A percentile compares a stretch with the other conserved stretches of the same genome.
Evolutionary conservation across 192 early-diverging fungal genomes (phyloP).

Genomic region (Coemansia sp.): DNA sequence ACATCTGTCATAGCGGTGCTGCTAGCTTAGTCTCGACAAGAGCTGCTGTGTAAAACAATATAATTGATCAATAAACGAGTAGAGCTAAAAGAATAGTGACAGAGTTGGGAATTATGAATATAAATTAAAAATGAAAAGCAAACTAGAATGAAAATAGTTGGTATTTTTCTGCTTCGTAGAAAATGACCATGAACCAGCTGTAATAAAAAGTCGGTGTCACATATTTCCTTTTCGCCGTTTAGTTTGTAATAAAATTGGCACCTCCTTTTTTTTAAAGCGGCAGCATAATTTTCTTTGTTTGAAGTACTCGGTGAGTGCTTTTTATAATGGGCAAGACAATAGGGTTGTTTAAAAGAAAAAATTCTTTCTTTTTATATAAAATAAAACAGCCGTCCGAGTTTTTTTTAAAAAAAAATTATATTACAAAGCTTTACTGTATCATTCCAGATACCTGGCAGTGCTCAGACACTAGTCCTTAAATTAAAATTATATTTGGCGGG

Average conservation of each 20-base stretch:
- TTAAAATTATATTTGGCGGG: too few relatives aligned
- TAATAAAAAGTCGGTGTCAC: not conserved
- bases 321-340: not conserved
- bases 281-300: not conserved
- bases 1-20: not conserved
- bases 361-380: not conserved
- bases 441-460: too few relatives aligned
- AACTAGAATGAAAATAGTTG: too few relatives aligned
- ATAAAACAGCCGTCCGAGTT: not conserved
- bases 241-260: not conserved
- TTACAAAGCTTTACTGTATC: too few relatives aligned
- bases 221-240: not conserved
- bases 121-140: too few relatives aligned
- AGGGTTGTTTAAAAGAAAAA: not conserved
- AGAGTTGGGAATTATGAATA: too few relatives aligned
- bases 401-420: not conserved
- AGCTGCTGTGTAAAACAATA: not conserved
- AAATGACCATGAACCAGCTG: not conserved
- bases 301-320: not conserved
- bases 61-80: not conserved
- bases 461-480: too few relatives aligned
- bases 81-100: not conserved
- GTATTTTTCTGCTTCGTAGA: not conserved
- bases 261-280: not conserved
- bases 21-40: not conserved